Evolutionary conservation across 257 asterid species (phyloP).

Genomic region (Petunia secreta): DNA sequence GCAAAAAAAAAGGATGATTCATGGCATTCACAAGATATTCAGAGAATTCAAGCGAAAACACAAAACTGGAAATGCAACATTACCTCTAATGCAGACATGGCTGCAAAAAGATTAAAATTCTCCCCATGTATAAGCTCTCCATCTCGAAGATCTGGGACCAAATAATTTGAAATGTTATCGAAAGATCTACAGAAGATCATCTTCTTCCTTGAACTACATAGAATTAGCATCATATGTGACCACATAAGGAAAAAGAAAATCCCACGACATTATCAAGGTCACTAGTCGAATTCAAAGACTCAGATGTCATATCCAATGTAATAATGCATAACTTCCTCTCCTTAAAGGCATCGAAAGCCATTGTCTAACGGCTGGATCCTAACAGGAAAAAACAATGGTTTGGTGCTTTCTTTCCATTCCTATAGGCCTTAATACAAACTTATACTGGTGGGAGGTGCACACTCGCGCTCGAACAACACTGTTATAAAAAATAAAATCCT

Average conservation of each 20-base stretch:
- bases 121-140: slow-evolving; percentile 91
- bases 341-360: background rate
- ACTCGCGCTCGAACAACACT: background rate
- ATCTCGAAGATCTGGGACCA: slow-evolving; percentile 73
- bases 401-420: background rate
- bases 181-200: background rate
- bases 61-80: slow-evolving; percentile 28
- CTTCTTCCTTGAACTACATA: slow-evolving; percentile 7
- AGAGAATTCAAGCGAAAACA: background rate
- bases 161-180: background rate
- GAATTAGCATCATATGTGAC: background rate
- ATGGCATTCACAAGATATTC: slow-evolving; percentile 7
- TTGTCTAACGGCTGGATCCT: background rate
- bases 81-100: slow-evolving; percentile 99
- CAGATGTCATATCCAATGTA: background rate
- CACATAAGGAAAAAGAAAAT: background rate
- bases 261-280: slow-evolving; percentile 13
- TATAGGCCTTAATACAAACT: background rate
- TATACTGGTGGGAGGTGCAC: background rate
- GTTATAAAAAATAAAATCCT: background rate
- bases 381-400: background rate
- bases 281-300: background rate
- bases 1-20: background rate
- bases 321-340: background rate
- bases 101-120: slow-evolving; percentile 91